phyloP scores from a whole-genome alignment of 2,329 filamentous ascomycete genomes.

The Westerdykella ornata region DNA sequence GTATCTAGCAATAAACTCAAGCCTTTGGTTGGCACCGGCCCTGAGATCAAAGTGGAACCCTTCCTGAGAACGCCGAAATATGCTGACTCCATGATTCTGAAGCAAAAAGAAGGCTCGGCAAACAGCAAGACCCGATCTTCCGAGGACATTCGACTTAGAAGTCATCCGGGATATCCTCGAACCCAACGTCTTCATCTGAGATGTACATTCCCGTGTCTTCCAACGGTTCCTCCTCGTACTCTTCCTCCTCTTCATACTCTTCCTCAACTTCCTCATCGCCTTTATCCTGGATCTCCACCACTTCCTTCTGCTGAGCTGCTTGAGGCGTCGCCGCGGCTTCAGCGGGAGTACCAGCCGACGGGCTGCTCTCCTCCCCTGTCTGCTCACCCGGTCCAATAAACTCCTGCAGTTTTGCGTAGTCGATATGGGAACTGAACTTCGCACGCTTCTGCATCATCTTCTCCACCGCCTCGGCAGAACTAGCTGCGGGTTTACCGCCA shows the following conservation, averaged over 20 bases:
- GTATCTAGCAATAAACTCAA: too few species aligned
- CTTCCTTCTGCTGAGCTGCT: constrained; percentile 5
- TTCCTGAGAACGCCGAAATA: too few species aligned
- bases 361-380: constrained; percentile 3
- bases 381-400: constrained; percentile 26
- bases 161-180: not conserved
- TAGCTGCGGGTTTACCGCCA: constrained; percentile 38
- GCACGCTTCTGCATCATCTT: constrained; percentile 44
- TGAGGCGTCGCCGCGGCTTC: constrained; percentile 5
- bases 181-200: not conserved
- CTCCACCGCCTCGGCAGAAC: constrained; percentile 41
- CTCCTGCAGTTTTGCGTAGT: constrained; percentile 42
- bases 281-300: constrained; percentile 9
- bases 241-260: constrained; percentile 27
- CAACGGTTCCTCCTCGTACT: constrained; percentile 35
- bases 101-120: too few species aligned
- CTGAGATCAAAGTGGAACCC: too few species aligned
- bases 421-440: constrained; percentile 41
- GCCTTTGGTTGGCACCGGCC: too few species aligned
- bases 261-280: constrained; percentile 19
- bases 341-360: constrained; percentile 12
- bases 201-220: constrained; percentile 17
- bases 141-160: not conserved
- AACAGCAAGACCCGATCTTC: too few species aligned
- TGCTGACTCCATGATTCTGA: too few species aligned